Conservation (phyloP, 352 stramenopile genomes). For the Globisporangium canariense region DNA sequence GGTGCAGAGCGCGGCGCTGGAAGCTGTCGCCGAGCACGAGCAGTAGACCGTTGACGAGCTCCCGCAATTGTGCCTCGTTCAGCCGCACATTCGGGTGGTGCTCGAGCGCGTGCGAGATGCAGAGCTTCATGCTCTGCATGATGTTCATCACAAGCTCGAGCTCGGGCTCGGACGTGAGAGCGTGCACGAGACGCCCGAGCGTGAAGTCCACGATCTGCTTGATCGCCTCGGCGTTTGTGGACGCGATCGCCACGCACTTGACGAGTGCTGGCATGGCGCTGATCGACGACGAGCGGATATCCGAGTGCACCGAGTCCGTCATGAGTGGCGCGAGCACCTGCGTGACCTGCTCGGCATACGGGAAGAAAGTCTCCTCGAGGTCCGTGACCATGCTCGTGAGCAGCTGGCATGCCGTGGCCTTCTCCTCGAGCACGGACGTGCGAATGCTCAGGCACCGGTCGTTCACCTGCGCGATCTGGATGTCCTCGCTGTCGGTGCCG, state of each 20-base stretch:
- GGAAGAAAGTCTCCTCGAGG: constrained; percentile 83
- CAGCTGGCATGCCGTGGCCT: constrained; percentile 79
- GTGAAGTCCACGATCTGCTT: constrained; percentile 87
- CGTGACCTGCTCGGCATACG: constrained; percentile 83
- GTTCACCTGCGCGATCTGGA: constrained; percentile 82
- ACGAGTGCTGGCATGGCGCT: constrained; percentile 77
- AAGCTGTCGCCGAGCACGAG: constrained; percentile 80
- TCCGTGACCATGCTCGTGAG: constrained; percentile 72
- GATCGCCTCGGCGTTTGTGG: constrained; percentile 43
- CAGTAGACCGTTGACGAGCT: constrained; percentile 72
- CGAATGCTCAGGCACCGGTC: constrained; percentile 81
- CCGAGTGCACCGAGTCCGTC: constrained; percentile 81
- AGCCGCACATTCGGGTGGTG: constrained; percentile 42
- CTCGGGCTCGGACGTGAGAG: constrained; percentile 77
- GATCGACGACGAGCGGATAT: constrained; percentile 81
- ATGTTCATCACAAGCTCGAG: constrained; percentile 83
- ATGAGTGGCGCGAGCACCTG: constrained; percentile 77
- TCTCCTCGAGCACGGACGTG: constrained; percentile 80
- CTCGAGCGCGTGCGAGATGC: constrained; percentile 43
- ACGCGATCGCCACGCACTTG: constrained; percentile 62
- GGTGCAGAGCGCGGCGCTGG: constrained; percentile 62
- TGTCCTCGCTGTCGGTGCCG: constrained; percentile 60
- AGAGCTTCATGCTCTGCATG: constrained; percentile 85
- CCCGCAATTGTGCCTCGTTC: constrained; percentile 69
- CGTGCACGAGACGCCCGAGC: constrained; percentile 70